A percentile compares a stretch with the other conserved stretches of the same genome.
These are phyloP conservation scores for Candida orba DNA, from an alignment of 805 yeast species.

Conservation along the genomic window DNA sequence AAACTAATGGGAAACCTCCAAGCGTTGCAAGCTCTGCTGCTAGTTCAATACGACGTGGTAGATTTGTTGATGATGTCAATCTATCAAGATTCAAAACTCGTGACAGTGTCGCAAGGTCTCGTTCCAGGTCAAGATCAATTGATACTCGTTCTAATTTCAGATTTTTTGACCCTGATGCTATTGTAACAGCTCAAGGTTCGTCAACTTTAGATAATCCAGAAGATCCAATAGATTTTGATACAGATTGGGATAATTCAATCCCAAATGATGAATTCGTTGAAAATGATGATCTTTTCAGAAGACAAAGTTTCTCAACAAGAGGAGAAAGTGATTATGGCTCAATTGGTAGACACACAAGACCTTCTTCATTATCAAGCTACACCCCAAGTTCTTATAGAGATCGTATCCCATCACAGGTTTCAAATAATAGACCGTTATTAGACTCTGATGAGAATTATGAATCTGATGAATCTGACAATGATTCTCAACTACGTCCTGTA, in stretches of 20 bases:
- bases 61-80: slow-evolving; percentile 15
- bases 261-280: slow-evolving; percentile 28
- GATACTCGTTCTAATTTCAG: slow-evolving; percentile 46
- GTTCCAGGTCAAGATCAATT: slow-evolving; percentile 28
- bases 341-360: slow-evolving; percentile 15
- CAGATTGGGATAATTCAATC: slow-evolving; percentile 49
- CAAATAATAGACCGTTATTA: slow-evolving; percentile 24
- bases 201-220: slow-evolving; percentile 59
- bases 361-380: slow-evolving; percentile 27
- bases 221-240: slow-evolving; percentile 58
- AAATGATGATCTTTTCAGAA: slow-evolving; percentile 16
- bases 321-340: slow-evolving; percentile 20
- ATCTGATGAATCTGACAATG: slow-evolving; percentile 22
- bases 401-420: slow-evolving; percentile 30
- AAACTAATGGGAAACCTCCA: slow-evolving; percentile 9
- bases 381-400: slow-evolving; percentile 30
- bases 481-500: slow-evolving; percentile 22
- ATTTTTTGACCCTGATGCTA: slow-evolving; percentile 78
- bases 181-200: slow-evolving; percentile 82
- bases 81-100: slow-evolving; percentile 20
- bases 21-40: slow-evolving; percentile 20
- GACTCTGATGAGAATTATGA: slow-evolving; percentile 26
- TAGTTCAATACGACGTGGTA: slow-evolving; percentile 23
- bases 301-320: slow-evolving; percentile 28
- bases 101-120: slow-evolving; percentile 16